Conservation (phyloP, 1,284 basidiomycete genomes). For the Tilletiopsis washingtonensis region DNA sequence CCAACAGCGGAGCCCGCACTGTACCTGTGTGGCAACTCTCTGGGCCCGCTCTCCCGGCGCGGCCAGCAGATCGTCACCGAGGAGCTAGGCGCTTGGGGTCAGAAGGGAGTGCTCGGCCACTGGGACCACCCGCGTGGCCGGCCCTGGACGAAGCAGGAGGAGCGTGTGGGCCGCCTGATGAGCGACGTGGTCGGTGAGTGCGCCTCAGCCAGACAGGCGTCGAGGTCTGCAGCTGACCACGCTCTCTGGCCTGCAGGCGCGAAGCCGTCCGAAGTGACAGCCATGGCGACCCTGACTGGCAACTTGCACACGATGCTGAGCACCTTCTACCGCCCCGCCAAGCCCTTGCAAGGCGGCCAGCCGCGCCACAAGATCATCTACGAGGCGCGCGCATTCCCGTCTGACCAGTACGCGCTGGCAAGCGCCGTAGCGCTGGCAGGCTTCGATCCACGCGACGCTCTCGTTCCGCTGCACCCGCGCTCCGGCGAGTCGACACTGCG, state of each 20-base stretch:
- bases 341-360: slow-evolving; percentile 5
- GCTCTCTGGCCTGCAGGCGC: slow-evolving; percentile 66
- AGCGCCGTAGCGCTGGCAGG: slow-evolving; percentile 77
- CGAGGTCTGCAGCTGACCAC: not conserved
- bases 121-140: slow-evolving; percentile 75
- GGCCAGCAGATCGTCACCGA: slow-evolving; percentile 67
- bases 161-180: slow-evolving; percentile 65
- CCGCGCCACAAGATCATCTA: slow-evolving; percentile 81
- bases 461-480: slow-evolving; percentile 72
- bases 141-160: slow-evolving; percentile 75
- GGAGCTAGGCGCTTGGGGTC: slow-evolving; percentile 78
- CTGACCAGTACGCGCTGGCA: slow-evolving; percentile 90
- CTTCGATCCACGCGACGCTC: slow-evolving; percentile 64
- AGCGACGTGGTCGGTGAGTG: slow-evolving; percentile 70
- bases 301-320: slow-evolving; percentile 92
- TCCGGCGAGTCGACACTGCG: slow-evolving; percentile 77
- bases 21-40: slow-evolving; percentile 94
- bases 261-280: slow-evolving; percentile 76
- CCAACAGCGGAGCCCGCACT: slow-evolving; percentile 49
- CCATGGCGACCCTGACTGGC: slow-evolving; percentile 85
- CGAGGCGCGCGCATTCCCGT: slow-evolving; percentile 88
- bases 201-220: not conserved
- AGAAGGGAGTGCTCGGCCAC: slow-evolving; percentile 76
- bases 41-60: slow-evolving; percentile 71
- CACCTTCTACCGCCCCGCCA: slow-evolving; percentile 83